phyloP scores from a whole-genome alignment of 1,284 basidiomycete species.

The Microbotryum saponariae region DNA sequence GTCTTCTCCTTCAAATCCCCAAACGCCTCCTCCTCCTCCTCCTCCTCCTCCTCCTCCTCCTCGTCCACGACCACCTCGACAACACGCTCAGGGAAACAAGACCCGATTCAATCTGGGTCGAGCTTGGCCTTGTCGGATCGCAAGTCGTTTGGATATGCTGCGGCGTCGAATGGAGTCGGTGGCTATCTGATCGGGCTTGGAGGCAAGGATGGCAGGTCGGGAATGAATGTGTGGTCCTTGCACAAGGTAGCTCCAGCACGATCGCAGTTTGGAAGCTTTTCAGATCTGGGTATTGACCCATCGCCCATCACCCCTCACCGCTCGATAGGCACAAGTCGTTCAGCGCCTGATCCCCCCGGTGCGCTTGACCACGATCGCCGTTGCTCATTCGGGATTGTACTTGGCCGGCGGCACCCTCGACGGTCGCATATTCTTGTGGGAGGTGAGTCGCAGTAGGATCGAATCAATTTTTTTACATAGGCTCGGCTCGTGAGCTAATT shows the following conservation, averaged over 20 bases:
- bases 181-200: slow-evolving; percentile 41
- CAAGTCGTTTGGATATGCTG: slow-evolving; percentile 38
- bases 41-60: slow-evolving; percentile 11
- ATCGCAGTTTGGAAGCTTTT: no score
- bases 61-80: not conserved
- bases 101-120: not conserved
- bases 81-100: not conserved
- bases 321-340: slow-evolving; percentile 68
- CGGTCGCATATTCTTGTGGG: slow-evolving; percentile 90
- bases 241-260: slow-evolving; percentile 40
- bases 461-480: no score
- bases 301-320: no score
- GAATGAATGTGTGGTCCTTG: slow-evolving; percentile 45
- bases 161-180: slow-evolving; percentile 38
- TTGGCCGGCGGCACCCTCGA: slow-evolving; percentile 80
- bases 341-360: slow-evolving; percentile 83
- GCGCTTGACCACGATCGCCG: slow-evolving; percentile 67
- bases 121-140: slow-evolving; percentile 3
- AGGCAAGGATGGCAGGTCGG: slow-evolving; percentile 43
- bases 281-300: no score
- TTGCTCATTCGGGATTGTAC: slow-evolving; percentile 64
- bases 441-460: slow-evolving; percentile 50
- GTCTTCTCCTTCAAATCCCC: slow-evolving; percentile 45
- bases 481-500: slow-evolving; percentile 1
- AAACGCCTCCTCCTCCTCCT: slow-evolving; percentile 23